These are phyloP conservation scores for Crassisporium funariophilum DNA, from an alignment of 768 basidiomycete genomes.

Conservation along the genomic window DNA sequence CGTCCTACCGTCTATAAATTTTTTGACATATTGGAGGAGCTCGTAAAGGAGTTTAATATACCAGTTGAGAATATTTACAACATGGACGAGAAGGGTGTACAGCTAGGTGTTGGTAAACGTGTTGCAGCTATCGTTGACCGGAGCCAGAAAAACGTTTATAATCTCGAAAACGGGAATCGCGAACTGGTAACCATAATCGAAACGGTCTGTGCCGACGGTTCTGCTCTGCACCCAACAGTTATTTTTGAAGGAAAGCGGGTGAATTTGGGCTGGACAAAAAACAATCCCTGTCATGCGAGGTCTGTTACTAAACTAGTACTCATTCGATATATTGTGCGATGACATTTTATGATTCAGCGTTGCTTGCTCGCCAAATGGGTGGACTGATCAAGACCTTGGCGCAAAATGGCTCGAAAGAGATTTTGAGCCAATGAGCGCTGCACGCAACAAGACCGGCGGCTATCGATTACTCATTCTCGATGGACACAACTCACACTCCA, in stretches of 20 bases:
- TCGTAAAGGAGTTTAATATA: conserved; percentile 24
- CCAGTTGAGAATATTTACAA: conserved; percentile 28
- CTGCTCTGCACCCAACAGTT: conserved; percentile 34
- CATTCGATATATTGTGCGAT: background rate
- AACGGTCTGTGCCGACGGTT: conserved; percentile 44
- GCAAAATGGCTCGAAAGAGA: conserved; percentile 33
- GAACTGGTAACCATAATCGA: conserved; percentile 52
- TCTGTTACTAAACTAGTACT: conserved; percentile 12
- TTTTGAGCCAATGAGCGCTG: conserved; percentile 31
- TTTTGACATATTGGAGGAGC: conserved; percentile 18
- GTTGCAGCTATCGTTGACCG: conserved; percentile 22
- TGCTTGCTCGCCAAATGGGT: conserved; percentile 35
- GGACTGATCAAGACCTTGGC: conserved; percentile 40
- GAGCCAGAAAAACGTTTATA: conserved; percentile 29
- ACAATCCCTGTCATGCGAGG: conserved; percentile 33
- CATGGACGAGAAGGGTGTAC: conserved; percentile 33
- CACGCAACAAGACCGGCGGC: conserved; percentile 12
- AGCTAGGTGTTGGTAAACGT: conserved; percentile 24
- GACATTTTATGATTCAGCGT: conserved; percentile 26
- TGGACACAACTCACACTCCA: conserved; percentile 39
- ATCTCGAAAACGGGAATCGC: conserved; percentile 35
- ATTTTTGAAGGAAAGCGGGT: conserved; percentile 35
- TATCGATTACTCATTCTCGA: conserved; percentile 37
- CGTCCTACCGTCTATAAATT: conserved; percentile 16
- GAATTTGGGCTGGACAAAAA: conserved; percentile 23